Base-by-base conservation (phyloP, 164 flowering plant species). In the Chloranthus sessilifolius region DNA sequence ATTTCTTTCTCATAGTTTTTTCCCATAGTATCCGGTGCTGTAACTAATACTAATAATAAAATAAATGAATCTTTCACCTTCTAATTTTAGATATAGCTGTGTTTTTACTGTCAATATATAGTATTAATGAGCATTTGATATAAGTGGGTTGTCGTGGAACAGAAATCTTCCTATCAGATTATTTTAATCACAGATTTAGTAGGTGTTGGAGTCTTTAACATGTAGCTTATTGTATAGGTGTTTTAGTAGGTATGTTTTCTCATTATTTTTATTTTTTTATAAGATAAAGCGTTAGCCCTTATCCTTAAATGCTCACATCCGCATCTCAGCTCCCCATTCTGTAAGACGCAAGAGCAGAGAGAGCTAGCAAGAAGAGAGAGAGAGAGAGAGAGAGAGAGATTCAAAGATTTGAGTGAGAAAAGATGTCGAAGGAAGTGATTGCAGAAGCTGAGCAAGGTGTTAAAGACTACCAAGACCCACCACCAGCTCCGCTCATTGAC, bases 391-490 rank as follows among this genome's bases (percentile, higher is more conserved):
- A n/a, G 12, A n/a, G 21, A 23, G n/a, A n/a, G n/a, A n/a, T n/a
- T n/a, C n/a, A n/a, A n/a, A n/a, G n/a, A 3, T 29, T n/a, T 26
- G 29, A 1, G 36, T 7, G 36, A 33, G 10, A 5, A 6, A 61
- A 47, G 26, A 74, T 74, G 79, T 20, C 73, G 28, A 74, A 74
- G 59, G 79, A 74, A 30, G 76, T 60, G 41, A 47, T 37, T 17
- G 70, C 60, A 12, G 74, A 66, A 42, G 59, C 37, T n/a, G 56
- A 50, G 7, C 70, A 57, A 4, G 51, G 45, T 35, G 70, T 67
- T 31, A 76, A 64, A 51, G 78, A 74, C 56, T 74, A 74, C 52
- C 8, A 3, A 2, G 78, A 74, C 53, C 78, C 72, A 50, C 78
- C 78, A 22, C 78, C 74, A 9, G 70, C 68, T 7, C 74, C 78